Base-by-base conservation (phyloP, 495 filamentous ascomycete species). In the Penicillium psychrofluorescens region DNA sequence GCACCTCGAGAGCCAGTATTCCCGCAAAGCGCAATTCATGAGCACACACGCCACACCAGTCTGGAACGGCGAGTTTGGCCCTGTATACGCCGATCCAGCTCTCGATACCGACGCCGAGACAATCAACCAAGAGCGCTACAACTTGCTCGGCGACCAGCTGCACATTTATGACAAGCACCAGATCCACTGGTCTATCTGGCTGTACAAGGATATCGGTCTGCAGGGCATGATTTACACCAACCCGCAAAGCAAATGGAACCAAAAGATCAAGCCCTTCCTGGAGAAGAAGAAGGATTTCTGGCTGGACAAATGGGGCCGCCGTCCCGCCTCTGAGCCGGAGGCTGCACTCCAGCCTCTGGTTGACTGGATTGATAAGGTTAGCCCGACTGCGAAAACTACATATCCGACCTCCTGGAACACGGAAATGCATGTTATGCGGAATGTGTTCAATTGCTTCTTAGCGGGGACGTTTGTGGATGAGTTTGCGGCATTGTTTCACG, bases 11-110 rank as follows among this genome's bases (percentile, higher is more conserved):
- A 57, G 56, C 10, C 51, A 63, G 9, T 83, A 76, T 49, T 55
- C 71, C 43, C 64, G 76, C 22, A 84, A 84, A 61, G 74, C 71
- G 3, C 54, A 72, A 29, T 81, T 78, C 55, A 81, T 82, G 79
- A 65, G 64, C 31, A 47, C 67, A 12, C 57, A 77, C 12, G 54
- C 59, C 11, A 69, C 75, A 3, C 73, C 79, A 4, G 73, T 78
- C 53, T 84, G 79, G 80, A 84, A 84, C 49, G 80, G 80, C 38
- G 80, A 84, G 48, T 84, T 81, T 43, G 80, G 80, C 1, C 80
- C 79, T 3, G 78, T 83, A 3, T 82, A 82, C 51, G 74, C 72
- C 5, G 53, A 67, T 31, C 51, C 60, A 4, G 35, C 46, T 12
- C 52, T 56, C 13, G 63, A 67, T 6, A 45, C 51, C 1, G 62